Percentiles rank a stretch among this genome's conserved stretches.
Conservation (phyloP, 345 rosid genomes). For the Cochlearia excelsa region DNA sequence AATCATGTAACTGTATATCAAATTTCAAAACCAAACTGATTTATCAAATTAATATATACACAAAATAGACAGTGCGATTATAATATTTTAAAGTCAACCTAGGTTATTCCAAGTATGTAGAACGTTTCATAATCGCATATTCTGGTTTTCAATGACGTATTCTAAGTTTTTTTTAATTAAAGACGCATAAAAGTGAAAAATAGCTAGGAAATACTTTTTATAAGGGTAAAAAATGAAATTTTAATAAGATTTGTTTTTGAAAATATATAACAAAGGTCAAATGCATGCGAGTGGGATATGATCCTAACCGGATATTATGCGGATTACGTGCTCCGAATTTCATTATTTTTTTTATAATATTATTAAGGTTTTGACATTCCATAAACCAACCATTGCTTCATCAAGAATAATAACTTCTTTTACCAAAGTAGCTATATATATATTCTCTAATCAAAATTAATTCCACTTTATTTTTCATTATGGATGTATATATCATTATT, state of each 20-base stretch:
- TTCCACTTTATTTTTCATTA: constrained; percentile 27
- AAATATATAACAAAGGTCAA: constrained; percentile 25
- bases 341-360: constrained; percentile 3
- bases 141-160: constrained; percentile 15
- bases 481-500: constrained; percentile 14
- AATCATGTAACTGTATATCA: neutral
- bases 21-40: constrained; percentile 2
- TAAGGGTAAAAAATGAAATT: too few species aligned
- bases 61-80: constrained; percentile 9
- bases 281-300: constrained; percentile 31
- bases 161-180: neutral
- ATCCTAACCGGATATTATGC: constrained; percentile 37
- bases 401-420: constrained; percentile 31
- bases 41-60: neutral
- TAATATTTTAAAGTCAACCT: constrained; percentile 23
- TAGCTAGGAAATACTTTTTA: too few species aligned
- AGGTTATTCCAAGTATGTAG: constrained; percentile 30
- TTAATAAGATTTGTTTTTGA: neutral
- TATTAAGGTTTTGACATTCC: constrained; percentile 43
- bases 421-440: constrained; percentile 20
- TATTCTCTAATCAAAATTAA: constrained; percentile 30
- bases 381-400: constrained; percentile 34
- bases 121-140: constrained; percentile 26
- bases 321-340: constrained; percentile 27
- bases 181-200: neutral